Percentiles rank a stretch among this genome's conserved stretches.
phyloP scores from a whole-genome alignment of 192 early-diverging fungal genomes.

The Rhizoclosmatium sp. region DNA sequence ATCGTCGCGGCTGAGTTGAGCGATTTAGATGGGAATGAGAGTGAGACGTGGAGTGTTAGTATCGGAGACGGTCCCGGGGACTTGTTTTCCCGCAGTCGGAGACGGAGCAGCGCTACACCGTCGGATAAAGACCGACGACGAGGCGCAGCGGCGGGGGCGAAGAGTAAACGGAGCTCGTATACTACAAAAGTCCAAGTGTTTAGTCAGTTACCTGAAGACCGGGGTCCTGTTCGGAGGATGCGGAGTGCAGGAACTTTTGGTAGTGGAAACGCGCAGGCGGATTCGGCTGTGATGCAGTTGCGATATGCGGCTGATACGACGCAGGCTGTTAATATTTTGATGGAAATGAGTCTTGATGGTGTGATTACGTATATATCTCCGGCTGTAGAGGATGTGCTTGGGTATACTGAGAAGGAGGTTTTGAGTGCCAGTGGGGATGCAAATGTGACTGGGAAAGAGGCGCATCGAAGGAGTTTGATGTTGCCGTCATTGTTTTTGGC shows the following conservation, averaged over 20 bases:
- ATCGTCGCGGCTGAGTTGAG: constrained; percentile 36
- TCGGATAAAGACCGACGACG: background rate
- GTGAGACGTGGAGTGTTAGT: constrained; percentile 10
- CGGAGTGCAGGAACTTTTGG: background rate
- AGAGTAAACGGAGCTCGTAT: background rate
- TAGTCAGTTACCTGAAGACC: constrained; percentile 5
- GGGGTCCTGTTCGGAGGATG: background rate
- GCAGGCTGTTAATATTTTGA: constrained; percentile 77
- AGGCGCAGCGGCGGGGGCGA: background rate
- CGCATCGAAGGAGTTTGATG: constrained; percentile 38
- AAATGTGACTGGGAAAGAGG: no score
- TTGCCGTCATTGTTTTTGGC: constrained; percentile 62
- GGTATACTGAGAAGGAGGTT: constrained; percentile 58
- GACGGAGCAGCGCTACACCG: constrained; percentile 17
- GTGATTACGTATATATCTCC: constrained; percentile 72
- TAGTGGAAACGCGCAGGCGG: background rate
- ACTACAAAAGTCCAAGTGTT: constrained; percentile 24
- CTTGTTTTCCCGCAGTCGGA: background rate
- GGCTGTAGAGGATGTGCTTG: constrained; percentile 71
- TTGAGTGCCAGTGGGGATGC: background rate
- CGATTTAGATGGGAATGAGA: constrained; percentile 37
- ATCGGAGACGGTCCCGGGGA: background rate
- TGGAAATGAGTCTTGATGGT: constrained; percentile 75
- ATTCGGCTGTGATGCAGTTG: constrained; percentile 32
- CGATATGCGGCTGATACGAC: constrained; percentile 65